Conservation (phyloP, 805 yeast species). For the Nakazawaea wickerhamii region DNA sequence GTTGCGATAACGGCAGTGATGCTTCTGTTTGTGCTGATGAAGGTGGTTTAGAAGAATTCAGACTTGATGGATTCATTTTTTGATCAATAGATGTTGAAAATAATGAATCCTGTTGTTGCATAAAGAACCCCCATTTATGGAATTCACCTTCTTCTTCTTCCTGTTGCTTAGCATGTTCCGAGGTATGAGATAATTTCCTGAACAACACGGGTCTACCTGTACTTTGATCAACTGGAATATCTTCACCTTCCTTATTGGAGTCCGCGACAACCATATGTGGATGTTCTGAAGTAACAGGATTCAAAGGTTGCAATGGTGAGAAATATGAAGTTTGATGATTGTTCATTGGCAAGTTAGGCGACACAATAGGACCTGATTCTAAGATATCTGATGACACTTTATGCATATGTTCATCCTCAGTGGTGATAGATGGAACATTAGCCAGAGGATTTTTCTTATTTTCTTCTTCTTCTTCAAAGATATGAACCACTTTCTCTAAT, state of each 20-base stretch:
- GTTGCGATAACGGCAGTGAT: neutral
- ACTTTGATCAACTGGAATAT: conserved; percentile 54
- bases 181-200: conserved; percentile 58
- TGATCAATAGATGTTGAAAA: conserved; percentile 20
- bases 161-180: conserved; percentile 64
- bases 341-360: conserved; percentile 31
- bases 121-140: conserved; percentile 79
- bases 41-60: neutral
- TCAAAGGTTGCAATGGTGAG: conserved; percentile 11
- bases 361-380: conserved; percentile 47
- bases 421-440: neutral
- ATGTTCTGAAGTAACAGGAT: conserved; percentile 26
- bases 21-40: conserved; percentile 12
- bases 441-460: conserved; percentile 4
- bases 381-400: conserved; percentile 44
- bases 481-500: conserved; percentile 44
- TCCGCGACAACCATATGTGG: conserved; percentile 76
- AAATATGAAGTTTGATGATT: conserved; percentile 21
- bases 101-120: conserved; percentile 50
- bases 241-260: conserved; percentile 45
- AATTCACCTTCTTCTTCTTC: conserved; percentile 92
- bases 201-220: conserved; percentile 71
- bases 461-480: conserved; percentile 35
- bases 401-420: conserved; percentile 31
- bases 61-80: neutral